These are phyloP conservation scores for Nemania diffusa DNA, from an alignment of 2,329 filamentous ascomycete species.

Conservation along the genomic window DNA sequence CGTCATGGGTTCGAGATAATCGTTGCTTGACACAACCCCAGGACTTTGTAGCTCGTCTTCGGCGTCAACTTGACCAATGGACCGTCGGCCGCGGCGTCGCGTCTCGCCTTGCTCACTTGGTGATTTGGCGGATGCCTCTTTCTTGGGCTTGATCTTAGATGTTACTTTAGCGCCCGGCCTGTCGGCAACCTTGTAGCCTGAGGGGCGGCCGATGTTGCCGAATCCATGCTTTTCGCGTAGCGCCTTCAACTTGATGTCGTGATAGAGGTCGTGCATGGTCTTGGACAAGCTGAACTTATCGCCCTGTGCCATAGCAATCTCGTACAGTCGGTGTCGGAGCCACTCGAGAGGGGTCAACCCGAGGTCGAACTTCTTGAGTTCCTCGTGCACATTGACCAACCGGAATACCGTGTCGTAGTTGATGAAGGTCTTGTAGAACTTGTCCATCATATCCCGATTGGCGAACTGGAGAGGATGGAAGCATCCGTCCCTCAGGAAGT, in stretches of 20 bases:
- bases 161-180: conserved; percentile 50
- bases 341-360: conserved; percentile 65
- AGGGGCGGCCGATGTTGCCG: conserved; percentile 67
- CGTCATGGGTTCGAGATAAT: conserved; percentile 46
- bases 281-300: conserved; percentile 62
- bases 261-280: conserved; percentile 65
- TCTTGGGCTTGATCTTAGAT: conserved; percentile 46
- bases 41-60: conserved; percentile 38
- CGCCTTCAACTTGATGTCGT: conserved; percentile 62
- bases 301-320: conserved; percentile 58
- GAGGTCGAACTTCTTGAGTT: conserved; percentile 64
- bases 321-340: conserved; percentile 66
- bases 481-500: conserved; percentile 61
- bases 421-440: conserved; percentile 52
- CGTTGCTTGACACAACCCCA: conserved; percentile 29
- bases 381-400: conserved; percentile 63
- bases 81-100: conserved; percentile 46
- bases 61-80: conserved; percentile 47
- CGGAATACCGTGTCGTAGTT: conserved; percentile 69
- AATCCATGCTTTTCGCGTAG: conserved; percentile 64
- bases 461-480: conserved; percentile 68
- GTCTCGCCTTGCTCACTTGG: conserved; percentile 32
- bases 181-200: conserved; percentile 54
- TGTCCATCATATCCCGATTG: conserved; percentile 61
- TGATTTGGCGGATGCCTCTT: conserved; percentile 36